Percentiles rank a stretch among this genome's conserved stretches.
Conservation (phyloP, 345 rosid species). For the Gossypium australe region DNA sequence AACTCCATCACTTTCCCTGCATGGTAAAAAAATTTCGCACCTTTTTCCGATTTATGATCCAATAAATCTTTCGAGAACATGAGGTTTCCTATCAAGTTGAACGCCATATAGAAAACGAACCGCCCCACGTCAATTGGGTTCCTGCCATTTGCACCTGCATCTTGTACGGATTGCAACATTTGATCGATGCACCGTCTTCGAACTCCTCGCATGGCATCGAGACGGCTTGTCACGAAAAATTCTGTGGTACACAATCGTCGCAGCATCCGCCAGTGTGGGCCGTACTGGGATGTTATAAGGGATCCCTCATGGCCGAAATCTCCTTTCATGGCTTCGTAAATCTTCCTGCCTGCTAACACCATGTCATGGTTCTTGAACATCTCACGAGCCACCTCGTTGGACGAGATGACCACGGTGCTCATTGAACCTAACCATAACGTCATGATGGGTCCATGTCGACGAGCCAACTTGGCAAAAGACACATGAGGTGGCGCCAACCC, state of each 20-base stretch:
- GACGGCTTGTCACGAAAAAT: constrained; percentile 59
- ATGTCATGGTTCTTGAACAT: constrained; percentile 72
- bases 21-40: constrained; percentile 54
- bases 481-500: constrained; percentile 43
- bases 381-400: constrained; percentile 55
- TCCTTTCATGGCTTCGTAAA: constrained; percentile 80
- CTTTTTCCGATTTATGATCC: constrained; percentile 51
- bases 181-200: constrained; percentile 45
- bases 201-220: constrained; percentile 44
- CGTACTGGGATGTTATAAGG: constrained; percentile 70
- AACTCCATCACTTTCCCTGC: constrained; percentile 74
- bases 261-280: constrained; percentile 70
- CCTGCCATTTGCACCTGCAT: constrained; percentile 42
- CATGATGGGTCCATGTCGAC: constrained; percentile 52
- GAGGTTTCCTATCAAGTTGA: constrained; percentile 66
- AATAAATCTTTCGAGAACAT: constrained; percentile 68
- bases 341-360: constrained; percentile 68
- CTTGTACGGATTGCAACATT: constrained; percentile 46
- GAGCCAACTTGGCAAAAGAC: constrained; percentile 45
- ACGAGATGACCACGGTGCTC: constrained; percentile 74
- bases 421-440: constrained; percentile 67
- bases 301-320: constrained; percentile 51
- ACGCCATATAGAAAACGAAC: constrained; percentile 66
- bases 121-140: constrained; percentile 48
- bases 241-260: constrained; percentile 57